Conservation (phyloP, 2,329 filamentous ascomycete species). For the Aotearoamyces nothofagi region DNA sequence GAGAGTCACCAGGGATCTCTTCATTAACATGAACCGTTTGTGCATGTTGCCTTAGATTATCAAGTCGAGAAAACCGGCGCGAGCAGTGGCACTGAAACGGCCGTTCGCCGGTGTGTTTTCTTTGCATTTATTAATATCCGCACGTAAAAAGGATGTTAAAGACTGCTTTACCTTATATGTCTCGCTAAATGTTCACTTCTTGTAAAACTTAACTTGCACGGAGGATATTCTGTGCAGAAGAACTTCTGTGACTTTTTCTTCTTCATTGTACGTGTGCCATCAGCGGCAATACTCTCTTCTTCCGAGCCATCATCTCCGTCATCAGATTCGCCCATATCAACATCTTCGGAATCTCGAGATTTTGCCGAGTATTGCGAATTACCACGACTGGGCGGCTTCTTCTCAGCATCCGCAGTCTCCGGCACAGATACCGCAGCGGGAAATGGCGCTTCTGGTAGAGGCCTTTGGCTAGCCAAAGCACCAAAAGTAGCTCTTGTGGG, state of each 20-base stretch:
- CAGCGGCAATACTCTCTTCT: slow-evolving; percentile 44
- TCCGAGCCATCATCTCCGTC: slow-evolving; percentile 43
- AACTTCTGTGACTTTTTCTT: slow-evolving; percentile 97
- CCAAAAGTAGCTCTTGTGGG: slow-evolving; percentile 45
- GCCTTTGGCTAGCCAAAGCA: slow-evolving; percentile 31
- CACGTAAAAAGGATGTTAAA: slow-evolving; percentile 12
- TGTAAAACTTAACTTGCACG: slow-evolving; percentile 89
- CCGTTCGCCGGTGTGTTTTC: slow-evolving; percentile 93
- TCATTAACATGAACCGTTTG: slow-evolving; percentile 97
- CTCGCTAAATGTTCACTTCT: slow-evolving; percentile 88
- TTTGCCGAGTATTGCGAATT: slow-evolving; percentile 46
- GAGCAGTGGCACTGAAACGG: slow-evolving; percentile 95
- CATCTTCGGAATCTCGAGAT: slow-evolving; percentile 50
- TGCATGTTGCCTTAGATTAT: slow-evolving; percentile 92
- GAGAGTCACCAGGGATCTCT: slow-evolving; percentile 84
- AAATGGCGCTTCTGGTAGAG: slow-evolving; percentile 36
- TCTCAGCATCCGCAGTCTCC: slow-evolving; percentile 26
- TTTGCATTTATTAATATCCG: slow-evolving; percentile 23
- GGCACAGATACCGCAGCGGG: slow-evolving; percentile 32
- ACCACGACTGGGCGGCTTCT: slow-evolving; percentile 30
- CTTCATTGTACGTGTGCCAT: slow-evolving; percentile 58
- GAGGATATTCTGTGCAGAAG: slow-evolving; percentile 89
- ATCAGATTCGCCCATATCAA: slow-evolving; percentile 65
- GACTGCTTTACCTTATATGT: slow-evolving; percentile 61
- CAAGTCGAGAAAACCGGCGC: slow-evolving; percentile 79